Percentiles rank a stretch among this genome's conserved stretches.
Conservation (phyloP, 2,329 filamentous ascomycete genomes). For the Didymella keratinophila region DNA sequence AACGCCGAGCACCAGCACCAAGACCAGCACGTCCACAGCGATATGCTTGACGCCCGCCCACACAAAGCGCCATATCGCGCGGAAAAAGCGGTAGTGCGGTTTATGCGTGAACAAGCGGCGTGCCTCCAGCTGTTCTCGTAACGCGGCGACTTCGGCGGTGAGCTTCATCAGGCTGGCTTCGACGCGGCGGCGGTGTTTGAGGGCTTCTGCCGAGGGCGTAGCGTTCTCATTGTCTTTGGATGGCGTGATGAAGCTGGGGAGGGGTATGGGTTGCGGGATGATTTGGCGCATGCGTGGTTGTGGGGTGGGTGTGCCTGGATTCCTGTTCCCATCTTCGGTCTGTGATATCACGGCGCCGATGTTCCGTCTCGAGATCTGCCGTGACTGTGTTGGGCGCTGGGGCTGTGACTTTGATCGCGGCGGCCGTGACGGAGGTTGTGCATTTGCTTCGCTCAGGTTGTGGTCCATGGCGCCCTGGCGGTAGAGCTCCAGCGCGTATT, state of each 20-base stretch:
- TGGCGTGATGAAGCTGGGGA: conserved; percentile 23
- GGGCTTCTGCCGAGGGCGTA: conserved; percentile 47
- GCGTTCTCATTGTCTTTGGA: neutral
- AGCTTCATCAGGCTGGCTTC: conserved; percentile 87
- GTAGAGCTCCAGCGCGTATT: conserved; percentile 43
- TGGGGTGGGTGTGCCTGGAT: conserved; percentile 29
- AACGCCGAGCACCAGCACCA: conserved; percentile 73
- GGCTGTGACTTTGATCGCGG: neutral
- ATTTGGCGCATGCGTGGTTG: conserved; percentile 28
- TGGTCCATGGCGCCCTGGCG: conserved; percentile 23
- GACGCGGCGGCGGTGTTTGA: conserved; percentile 80
- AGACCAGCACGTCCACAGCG: conserved; percentile 71
- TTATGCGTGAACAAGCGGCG: conserved; percentile 74
- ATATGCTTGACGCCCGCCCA: conserved; percentile 84
- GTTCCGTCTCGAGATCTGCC: neutral
- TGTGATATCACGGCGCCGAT: conserved; percentile 1
- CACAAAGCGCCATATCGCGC: conserved; percentile 55
- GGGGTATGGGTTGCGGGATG: conserved; percentile 32
- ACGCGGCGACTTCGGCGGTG: conserved; percentile 88
- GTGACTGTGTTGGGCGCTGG: neutral
- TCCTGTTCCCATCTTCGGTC: neutral
- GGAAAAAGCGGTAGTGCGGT: conserved; percentile 67
- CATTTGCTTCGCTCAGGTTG: conserved; percentile 40
- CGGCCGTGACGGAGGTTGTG: conserved; percentile 24
- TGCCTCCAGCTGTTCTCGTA: conserved; percentile 87